Evolutionary conservation across 2,329 filamentous ascomycete genomes (phyloP).

Genomic region (Neoscytalidium dimidiatum): DNA sequence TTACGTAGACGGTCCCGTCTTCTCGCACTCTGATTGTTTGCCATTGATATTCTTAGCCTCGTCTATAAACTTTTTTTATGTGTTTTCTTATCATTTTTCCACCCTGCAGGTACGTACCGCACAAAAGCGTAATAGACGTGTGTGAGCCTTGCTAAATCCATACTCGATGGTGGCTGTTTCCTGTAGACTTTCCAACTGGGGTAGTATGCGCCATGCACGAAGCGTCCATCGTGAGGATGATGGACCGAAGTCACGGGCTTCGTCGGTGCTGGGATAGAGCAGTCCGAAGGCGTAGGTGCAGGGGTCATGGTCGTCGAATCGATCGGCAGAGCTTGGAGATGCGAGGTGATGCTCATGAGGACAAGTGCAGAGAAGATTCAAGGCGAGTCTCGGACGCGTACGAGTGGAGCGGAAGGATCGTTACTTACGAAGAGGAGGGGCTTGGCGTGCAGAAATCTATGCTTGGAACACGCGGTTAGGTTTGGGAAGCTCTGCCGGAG

Average conservation of each 20-base stretch:
- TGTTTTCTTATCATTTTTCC: not conserved
- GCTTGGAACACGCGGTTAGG: not conserved
- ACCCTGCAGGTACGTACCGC: not conserved
- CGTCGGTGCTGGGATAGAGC: not conserved
- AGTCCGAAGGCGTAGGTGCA: not conserved
- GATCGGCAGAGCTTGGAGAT: not conserved
- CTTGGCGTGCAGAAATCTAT: not conserved
- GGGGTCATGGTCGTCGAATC: not conserved
- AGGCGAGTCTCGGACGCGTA: not conserved
- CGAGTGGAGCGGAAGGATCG: not conserved
- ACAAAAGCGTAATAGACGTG: slow-evolving; percentile 69
- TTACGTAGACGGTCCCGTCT: not conserved
- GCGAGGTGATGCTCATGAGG: not conserved
- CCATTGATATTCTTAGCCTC: too few species aligned
- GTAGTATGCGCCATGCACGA: slow-evolving; percentile 77
- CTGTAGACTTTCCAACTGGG: slow-evolving; percentile 75
- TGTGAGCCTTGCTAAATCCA: slow-evolving; percentile 57
- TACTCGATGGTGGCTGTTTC: slow-evolving; percentile 71
- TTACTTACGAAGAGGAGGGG: not conserved
- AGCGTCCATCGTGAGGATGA: slow-evolving; percentile 22
- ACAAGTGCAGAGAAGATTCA: not conserved
- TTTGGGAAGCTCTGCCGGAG: not conserved
- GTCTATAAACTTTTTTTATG: not conserved
- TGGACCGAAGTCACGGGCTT: not conserved
- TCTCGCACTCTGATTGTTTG: not conserved